These are phyloP conservation scores for Stemphylium vesicarium DNA, from an alignment of 2,329 filamentous ascomycete species.

Conservation along the genomic window DNA sequence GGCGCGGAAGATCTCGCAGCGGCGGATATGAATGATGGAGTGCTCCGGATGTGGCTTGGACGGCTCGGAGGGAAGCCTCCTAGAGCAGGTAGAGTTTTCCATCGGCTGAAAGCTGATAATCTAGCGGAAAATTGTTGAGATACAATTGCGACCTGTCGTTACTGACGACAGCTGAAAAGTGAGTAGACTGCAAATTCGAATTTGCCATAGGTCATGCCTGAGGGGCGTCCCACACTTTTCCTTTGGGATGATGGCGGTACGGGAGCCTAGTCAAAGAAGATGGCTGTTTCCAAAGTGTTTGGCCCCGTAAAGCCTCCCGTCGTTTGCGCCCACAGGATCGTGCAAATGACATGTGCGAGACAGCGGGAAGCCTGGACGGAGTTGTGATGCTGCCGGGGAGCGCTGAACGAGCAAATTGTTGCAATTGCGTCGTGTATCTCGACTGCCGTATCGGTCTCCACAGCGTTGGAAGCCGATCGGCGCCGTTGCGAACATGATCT, in stretches of 20 bases:
- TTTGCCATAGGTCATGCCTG: background rate
- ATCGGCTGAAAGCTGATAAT: background rate
- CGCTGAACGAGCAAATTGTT: background rate
- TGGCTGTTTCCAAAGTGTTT: conserved; percentile 1
- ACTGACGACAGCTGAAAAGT: background rate
- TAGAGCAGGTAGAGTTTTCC: conserved; percentile 3
- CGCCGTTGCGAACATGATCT: conserved; percentile 15
- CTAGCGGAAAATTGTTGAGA: background rate
- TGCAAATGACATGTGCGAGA: conserved; percentile 1
- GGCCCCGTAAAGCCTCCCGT: background rate
- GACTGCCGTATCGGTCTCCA: background rate
- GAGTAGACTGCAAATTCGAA: background rate
- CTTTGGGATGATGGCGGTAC: background rate
- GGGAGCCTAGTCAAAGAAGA: background rate
- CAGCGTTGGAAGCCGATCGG: conserved; percentile 5
- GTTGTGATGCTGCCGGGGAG: background rate
- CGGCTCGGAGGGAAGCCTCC: conserved; percentile 3
- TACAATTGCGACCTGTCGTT: background rate
- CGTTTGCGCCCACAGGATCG: background rate
- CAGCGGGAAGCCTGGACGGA: background rate
- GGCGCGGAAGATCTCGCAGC: background rate
- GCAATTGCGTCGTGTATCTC: conserved; percentile 2
- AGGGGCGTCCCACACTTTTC: background rate
- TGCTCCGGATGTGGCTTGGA: conserved; percentile 10
- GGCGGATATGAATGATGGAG: background rate